A percentile compares a stretch with the other conserved stretches of the same genome.
Conservation (phyloP, 768 basidiomycete species). For the Lactarius akahatsu region DNA sequence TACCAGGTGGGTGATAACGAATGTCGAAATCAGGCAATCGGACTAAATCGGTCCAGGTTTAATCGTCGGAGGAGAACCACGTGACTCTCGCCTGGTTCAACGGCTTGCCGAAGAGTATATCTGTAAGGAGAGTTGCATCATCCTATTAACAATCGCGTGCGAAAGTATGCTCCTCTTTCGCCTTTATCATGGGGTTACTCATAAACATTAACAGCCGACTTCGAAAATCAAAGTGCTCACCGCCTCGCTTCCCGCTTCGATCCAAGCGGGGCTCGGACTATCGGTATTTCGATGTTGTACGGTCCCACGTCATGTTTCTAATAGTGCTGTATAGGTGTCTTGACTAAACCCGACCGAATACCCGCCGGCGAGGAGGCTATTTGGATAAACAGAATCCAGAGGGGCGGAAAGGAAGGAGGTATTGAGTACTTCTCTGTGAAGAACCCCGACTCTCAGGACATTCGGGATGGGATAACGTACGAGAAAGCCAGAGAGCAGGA, state of each 20-base stretch:
- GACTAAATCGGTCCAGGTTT: conserved; percentile 43
- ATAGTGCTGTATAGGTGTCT: conserved; percentile 13
- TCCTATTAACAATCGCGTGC: conserved; percentile 59
- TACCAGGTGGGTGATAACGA: conserved; percentile 39
- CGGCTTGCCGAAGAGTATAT: conserved; percentile 61
- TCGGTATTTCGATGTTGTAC: conserved; percentile 46
- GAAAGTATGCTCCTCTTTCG: conserved; percentile 52
- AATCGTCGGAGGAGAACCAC: conserved; percentile 45
- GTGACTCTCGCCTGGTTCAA: conserved; percentile 62
- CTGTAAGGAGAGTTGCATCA: conserved; percentile 57
- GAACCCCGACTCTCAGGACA: conserved; percentile 47
- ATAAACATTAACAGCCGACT: conserved; percentile 53
- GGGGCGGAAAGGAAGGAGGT: neutral
- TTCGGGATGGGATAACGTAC: conserved; percentile 48
- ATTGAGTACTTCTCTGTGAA: conserved; percentile 49
- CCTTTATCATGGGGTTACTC: neutral
- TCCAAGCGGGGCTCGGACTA: conserved; percentile 61
- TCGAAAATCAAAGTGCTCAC: conserved; percentile 76
- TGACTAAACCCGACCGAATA: conserved; percentile 28
- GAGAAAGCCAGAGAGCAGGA: conserved; percentile 57
- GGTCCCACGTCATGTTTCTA: neutral
- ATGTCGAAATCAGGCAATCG: neutral
- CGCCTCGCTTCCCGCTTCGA: conserved; percentile 59
- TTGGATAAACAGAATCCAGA: conserved; percentile 7
- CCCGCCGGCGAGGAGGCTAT: conserved; percentile 8